These are phyloP conservation scores for Tetrastigma voinierianum DNA, from an alignment of 164 flowering plant genomes.

Conservation along the genomic window DNA sequence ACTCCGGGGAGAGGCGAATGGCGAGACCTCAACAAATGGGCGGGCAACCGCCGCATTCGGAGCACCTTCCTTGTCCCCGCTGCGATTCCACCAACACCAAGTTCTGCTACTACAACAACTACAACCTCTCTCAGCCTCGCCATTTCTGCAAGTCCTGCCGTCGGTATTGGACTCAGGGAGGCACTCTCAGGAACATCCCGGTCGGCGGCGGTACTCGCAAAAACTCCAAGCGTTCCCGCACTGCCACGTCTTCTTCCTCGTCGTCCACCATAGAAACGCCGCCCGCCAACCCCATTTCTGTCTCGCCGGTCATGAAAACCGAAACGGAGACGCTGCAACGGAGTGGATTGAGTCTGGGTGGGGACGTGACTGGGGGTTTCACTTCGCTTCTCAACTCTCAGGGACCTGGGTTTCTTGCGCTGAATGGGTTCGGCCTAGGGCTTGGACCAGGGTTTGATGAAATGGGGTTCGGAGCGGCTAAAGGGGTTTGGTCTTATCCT, in stretches of 20 bases:
- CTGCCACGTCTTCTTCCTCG: conserved; percentile 8
- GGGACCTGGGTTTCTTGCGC: conserved; percentile 28
- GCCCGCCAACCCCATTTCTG: conserved; percentile 8
- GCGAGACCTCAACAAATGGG: neutral
- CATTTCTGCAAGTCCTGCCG: conserved; percentile 68
- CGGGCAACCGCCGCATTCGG: conserved; percentile 25
- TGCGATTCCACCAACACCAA: conserved; percentile 65
- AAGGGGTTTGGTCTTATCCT: conserved; percentile 16
- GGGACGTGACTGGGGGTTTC: conserved; percentile 20
- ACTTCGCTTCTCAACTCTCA: conserved; percentile 27
- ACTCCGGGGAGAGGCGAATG: conserved; percentile 23
- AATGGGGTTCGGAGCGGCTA: conserved; percentile 23
- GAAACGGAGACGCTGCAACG: neutral
- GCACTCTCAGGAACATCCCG: conserved; percentile 67
- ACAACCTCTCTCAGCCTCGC: conserved; percentile 70
- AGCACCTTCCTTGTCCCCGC: conserved; percentile 56
- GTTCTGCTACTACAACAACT: conserved; percentile 80
- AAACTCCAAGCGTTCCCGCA: conserved; percentile 43
- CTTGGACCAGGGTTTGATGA: conserved; percentile 26
- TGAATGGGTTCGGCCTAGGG: conserved; percentile 33
- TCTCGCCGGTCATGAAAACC: neutral
- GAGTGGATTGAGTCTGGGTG: conserved; percentile 8
- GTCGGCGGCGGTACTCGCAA: conserved; percentile 63
- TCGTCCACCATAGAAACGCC: neutral
- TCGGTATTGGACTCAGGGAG: conserved; percentile 74